Evolutionary conservation across 2,329 filamentous ascomycete genomes (phyloP).

Genomic region (Diplodia intermedia): DNA sequence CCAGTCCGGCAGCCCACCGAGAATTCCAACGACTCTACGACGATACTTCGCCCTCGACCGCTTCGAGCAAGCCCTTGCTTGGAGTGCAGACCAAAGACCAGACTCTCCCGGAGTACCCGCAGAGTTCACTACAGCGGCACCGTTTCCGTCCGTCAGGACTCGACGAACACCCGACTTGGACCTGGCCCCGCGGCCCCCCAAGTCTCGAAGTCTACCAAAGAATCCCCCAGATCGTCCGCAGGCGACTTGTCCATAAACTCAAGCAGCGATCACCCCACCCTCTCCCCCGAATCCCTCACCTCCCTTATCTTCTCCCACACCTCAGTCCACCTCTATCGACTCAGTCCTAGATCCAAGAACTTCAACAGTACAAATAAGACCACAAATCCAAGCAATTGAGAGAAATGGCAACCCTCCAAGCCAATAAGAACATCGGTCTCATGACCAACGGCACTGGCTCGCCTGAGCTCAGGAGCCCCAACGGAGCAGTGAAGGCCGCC

Average conservation of each 20-base stretch:
- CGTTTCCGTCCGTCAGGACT: constrained; percentile 45
- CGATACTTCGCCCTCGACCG: constrained; percentile 48
- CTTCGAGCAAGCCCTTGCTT: constrained; percentile 44
- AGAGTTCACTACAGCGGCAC: constrained; percentile 39
- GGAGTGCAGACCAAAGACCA: constrained; percentile 35
- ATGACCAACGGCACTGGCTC: constrained; percentile 15
- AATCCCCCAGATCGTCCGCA: constrained; percentile 38
- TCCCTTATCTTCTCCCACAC: constrained; percentile 15
- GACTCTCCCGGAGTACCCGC: constrained; percentile 39
- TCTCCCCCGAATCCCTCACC: constrained; percentile 10
- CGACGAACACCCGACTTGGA: constrained; percentile 40
- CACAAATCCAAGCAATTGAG: not conserved
- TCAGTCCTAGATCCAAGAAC: not conserved
- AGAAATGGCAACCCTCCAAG: constrained; percentile 23
- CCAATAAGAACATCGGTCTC: constrained; percentile 14
- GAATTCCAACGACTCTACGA: constrained; percentile 64
- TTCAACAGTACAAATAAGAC: not conserved
- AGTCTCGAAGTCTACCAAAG: constrained; percentile 45
- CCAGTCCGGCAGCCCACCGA: constrained; percentile 88
- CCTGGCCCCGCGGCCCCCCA: constrained; percentile 44
- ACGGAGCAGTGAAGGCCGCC: not conserved
- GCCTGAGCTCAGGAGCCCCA: constrained; percentile 5
- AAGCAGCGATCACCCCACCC: constrained; percentile 15
- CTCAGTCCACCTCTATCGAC: constrained; percentile 7
- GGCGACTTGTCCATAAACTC: constrained; percentile 38